These are phyloP conservation scores for Candida ulmi DNA, from an alignment of 805 yeast genomes.

Conservation along the genomic window DNA sequence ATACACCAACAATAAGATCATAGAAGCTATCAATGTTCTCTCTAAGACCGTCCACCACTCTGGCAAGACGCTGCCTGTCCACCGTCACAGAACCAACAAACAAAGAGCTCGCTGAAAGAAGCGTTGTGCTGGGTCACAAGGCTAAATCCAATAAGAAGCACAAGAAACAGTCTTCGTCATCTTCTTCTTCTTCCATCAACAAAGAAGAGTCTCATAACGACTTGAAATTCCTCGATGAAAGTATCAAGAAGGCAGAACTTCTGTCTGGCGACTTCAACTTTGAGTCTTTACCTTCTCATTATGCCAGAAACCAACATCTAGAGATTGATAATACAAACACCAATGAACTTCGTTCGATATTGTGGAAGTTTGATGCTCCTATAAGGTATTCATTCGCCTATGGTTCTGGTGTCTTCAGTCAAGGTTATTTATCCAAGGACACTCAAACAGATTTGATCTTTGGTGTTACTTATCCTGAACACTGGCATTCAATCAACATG, in stretches of 20 bases:
- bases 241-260: conserved; percentile 21
- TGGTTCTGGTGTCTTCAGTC: conserved; percentile 90
- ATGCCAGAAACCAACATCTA: conserved; percentile 54
- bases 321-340: conserved; percentile 36
- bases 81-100: conserved; percentile 14
- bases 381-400: conserved; percentile 83
- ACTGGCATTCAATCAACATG: conserved; percentile 75
- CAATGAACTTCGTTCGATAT: conserved; percentile 39
- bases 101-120: conserved; percentile 19
- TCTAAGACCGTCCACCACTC: not conserved
- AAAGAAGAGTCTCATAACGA: conserved; percentile 7
- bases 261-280: conserved; percentile 13
- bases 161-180: too few species aligned
- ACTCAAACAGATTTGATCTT: conserved; percentile 85
- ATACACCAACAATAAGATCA: too few species aligned
- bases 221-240: conserved; percentile 18
- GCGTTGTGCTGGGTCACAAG: conserved; percentile 14
- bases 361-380: conserved; percentile 63
- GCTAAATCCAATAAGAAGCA: not conserved
- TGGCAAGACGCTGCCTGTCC: conserved; percentile 12
- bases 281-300: conserved; percentile 43
- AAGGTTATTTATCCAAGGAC: conserved; percentile 41
- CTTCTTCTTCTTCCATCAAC: too few species aligned
- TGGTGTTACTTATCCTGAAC: conserved; percentile 67
- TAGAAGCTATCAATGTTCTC: too few species aligned